These are phyloP conservation scores for Yamadazyma philogaea DNA, from an alignment of 805 yeast genomes.

Conservation along the genomic window DNA sequence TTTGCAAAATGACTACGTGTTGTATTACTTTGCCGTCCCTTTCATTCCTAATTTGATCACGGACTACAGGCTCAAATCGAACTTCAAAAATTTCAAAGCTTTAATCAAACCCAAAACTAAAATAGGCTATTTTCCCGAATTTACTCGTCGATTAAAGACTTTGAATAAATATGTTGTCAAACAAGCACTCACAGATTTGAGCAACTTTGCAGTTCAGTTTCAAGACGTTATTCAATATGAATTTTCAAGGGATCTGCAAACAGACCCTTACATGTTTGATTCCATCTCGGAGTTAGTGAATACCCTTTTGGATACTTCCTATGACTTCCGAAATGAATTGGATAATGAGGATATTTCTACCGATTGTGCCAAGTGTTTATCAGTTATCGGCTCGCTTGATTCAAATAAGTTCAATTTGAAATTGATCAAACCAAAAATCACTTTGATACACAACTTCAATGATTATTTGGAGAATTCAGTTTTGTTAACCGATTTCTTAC, in stretches of 20 bases:
- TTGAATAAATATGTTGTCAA: slow-evolving; percentile 69
- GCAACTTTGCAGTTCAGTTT: slow-evolving; percentile 48
- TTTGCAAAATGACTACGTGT: slow-evolving; percentile 35
- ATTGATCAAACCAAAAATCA: slow-evolving; percentile 39
- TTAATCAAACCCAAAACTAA: slow-evolving; percentile 31
- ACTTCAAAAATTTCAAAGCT: slow-evolving; percentile 24
- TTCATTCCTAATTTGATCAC: slow-evolving; percentile 36
- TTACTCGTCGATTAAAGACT: slow-evolving; percentile 53
- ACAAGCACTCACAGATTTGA: slow-evolving; percentile 67
- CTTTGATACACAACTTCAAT: slow-evolving; percentile 61
- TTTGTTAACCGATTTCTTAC: slow-evolving; percentile 64
- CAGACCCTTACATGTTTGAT: slow-evolving; percentile 3
- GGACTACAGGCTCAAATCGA: slow-evolving; percentile 15
- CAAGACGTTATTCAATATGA: slow-evolving; percentile 48
- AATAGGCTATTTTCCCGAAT: slow-evolving; percentile 43
- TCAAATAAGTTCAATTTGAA: slow-evolving; percentile 50
- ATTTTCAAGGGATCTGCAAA: slow-evolving; percentile 10
- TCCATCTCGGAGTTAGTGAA: slow-evolving; percentile 46
- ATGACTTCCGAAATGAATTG: slow-evolving; percentile 47
- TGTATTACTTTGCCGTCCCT: slow-evolving; percentile 54
- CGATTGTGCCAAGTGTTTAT: slow-evolving; percentile 65
- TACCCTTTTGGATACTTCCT: slow-evolving; percentile 54
- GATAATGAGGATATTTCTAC: slow-evolving; percentile 48
- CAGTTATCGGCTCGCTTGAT: slow-evolving; percentile 76
- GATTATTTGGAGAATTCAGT: slow-evolving; percentile 58